Conservation (phyloP, 805 yeast genomes). For the Blastobotrys attinorum region DNA sequence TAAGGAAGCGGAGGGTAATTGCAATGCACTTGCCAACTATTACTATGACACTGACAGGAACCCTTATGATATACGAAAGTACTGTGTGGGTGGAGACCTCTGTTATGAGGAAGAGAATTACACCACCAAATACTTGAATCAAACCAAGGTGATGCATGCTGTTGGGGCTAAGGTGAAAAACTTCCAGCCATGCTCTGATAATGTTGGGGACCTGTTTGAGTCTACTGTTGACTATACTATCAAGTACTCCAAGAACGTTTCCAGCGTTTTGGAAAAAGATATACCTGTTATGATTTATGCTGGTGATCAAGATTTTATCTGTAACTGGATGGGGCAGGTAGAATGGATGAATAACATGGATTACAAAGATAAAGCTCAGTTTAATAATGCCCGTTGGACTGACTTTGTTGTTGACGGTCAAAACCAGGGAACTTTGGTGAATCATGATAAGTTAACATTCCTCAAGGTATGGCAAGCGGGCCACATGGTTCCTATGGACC, state of each 20-base stretch:
- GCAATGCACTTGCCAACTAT: slow-evolving; percentile 78
- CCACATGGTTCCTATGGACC: slow-evolving; percentile 95
- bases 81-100: slow-evolving; percentile 49
- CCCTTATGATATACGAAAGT: slow-evolving; percentile 82
- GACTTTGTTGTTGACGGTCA: slow-evolving; percentile 37
- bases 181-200: slow-evolving; percentile 73
- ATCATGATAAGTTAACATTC: slow-evolving; percentile 65
- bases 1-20: slow-evolving; percentile 84
- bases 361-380: slow-evolving; percentile 46
- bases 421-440: slow-evolving; percentile 64
- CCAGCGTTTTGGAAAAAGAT: slow-evolving; percentile 59
- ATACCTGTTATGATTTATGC: slow-evolving; percentile 86
- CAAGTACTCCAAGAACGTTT: slow-evolving; percentile 70
- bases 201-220: slow-evolving; percentile 72
- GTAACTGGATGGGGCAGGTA: slow-evolving; percentile 93
- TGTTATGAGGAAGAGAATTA: slow-evolving; percentile 75
- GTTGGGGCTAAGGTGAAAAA: slow-evolving; percentile 85
- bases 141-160: slow-evolving; percentile 64
- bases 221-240: slow-evolving; percentile 88
- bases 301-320: slow-evolving; percentile 93
- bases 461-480: slow-evolving; percentile 85
- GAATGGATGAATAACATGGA: slow-evolving; percentile 61
- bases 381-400: slow-evolving; percentile 31
- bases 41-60: slow-evolving; percentile 80
- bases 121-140: slow-evolving; percentile 73